These are phyloP conservation scores for Ophiostoma fasciatum DNA, from an alignment of 2,329 filamentous ascomycete species.

Conservation along the genomic window DNA sequence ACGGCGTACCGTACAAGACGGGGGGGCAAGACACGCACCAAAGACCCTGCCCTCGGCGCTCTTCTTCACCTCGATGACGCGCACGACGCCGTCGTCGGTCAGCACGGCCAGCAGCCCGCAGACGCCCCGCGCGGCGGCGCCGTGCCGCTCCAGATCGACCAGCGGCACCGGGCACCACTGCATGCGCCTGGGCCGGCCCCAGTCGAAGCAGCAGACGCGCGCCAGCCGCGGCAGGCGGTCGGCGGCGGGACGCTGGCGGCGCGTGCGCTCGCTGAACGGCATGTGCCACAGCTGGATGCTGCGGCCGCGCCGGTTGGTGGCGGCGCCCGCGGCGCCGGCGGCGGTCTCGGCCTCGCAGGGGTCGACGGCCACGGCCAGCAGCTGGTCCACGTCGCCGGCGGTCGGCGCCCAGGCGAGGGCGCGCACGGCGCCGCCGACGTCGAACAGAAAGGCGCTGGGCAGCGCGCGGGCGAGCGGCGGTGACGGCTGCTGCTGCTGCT, in stretches of 20 bases:
- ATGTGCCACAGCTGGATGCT: slow-evolving; percentile 40
- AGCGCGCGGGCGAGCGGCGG: no score
- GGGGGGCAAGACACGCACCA: no score
- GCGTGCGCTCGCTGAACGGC: slow-evolving; percentile 17
- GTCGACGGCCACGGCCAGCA: slow-evolving; percentile 36
- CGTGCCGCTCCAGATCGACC: no score
- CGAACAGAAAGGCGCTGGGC: slow-evolving; percentile 33
- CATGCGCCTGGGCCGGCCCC: slow-evolving; percentile 34
- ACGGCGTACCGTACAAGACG: no score
- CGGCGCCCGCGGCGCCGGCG: no score
- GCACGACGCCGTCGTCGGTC: slow-evolving; percentile 34
- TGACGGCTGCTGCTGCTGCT: no score
- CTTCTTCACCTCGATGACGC: slow-evolving; percentile 28
- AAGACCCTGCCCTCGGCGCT: no score
- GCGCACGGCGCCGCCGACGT: slow-evolving; percentile 37
- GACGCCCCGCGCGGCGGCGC: slow-evolving; percentile 13
- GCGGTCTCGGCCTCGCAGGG: no score
- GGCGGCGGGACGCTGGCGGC: slow-evolving; percentile 11
- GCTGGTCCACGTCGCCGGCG: slow-evolving; percentile 23
- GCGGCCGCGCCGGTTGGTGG: no score
- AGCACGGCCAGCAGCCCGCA: slow-evolving; percentile 32
- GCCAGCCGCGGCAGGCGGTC: slow-evolving; percentile 15
- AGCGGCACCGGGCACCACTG: slow-evolving; percentile 37
- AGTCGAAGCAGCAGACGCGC: slow-evolving; percentile 32
- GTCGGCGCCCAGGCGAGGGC: slow-evolving; percentile 37